Percentiles rank a stretch among this genome's conserved stretches.
These are phyloP conservation scores for Ophryocystis elektroscirrha DNA, from an alignment of 169 alveolate species.

Conservation along the genomic window DNA sequence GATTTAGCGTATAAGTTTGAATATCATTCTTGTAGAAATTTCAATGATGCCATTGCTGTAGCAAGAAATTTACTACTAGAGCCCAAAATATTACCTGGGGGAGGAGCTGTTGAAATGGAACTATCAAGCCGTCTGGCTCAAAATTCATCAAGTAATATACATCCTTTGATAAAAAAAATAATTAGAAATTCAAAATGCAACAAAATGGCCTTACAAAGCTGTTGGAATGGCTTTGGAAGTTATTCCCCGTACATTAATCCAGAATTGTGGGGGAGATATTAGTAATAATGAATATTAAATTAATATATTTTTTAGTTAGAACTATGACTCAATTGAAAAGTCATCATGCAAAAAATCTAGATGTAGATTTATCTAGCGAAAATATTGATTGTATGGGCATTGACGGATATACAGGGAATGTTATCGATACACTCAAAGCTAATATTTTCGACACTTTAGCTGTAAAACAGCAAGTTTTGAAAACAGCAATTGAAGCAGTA, in stretches of 20 bases:
- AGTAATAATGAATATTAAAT: conserved; percentile 33
- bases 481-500: conserved; percentile 79
- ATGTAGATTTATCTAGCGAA: conserved; percentile 31
- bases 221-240: conserved; percentile 82
- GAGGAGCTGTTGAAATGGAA: conserved; percentile 98
- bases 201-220: conserved; percentile 81
- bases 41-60: conserved; percentile 90
- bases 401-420: conserved; percentile 61
- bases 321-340: conserved; percentile 64
- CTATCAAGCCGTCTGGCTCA: conserved; percentile 64
- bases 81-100: conserved; percentile 94
- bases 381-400: too few species aligned
- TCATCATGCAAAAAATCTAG: conserved; percentile 40
- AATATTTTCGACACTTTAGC: conserved; percentile 73
- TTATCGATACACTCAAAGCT: conserved; percentile 40
- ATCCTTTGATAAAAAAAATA: background rate
- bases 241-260: conserved; percentile 92
- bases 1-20: background rate
- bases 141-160: conserved; percentile 32
- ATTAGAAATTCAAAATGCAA: conserved; percentile 53
- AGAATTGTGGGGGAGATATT: conserved; percentile 91
- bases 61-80: conserved; percentile 82
- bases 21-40: conserved; percentile 38
- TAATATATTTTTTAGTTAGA: conserved; percentile 26
- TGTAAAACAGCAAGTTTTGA: conserved; percentile 76